Evolutionary conservation across 2,329 filamentous ascomycete genomes (phyloP).

Genomic region (Colletotrichum navitas): DNA sequence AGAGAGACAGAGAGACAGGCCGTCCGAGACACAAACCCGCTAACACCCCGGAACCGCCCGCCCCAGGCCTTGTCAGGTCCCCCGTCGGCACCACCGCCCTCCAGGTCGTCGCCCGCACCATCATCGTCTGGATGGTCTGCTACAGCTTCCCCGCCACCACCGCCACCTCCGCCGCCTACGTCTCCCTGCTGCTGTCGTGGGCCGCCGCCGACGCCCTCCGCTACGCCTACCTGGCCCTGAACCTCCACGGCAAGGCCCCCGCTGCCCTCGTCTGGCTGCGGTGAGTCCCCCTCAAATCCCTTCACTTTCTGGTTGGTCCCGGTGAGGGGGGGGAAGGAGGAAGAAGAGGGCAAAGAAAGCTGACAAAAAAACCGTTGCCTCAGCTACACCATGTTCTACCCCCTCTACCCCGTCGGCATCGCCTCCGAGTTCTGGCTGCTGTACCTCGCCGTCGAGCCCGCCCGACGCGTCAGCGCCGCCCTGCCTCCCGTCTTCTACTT

Average conservation of each 20-base stretch:
- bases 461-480: conserved; percentile 59
- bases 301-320: too few relatives aligned
- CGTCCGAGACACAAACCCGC: background rate
- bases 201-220: conserved; percentile 90
- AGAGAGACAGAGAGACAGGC: background rate
- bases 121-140: conserved; percentile 90
- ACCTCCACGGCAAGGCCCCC: conserved; percentile 74
- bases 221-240: conserved; percentile 89
- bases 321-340: too few relatives aligned
- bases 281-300: conserved; percentile 19
- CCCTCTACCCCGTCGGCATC: conserved; percentile 94
- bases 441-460: conserved; percentile 74
- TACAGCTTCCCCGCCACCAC: conserved; percentile 77
- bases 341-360: background rate
- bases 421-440: conserved; percentile 87
- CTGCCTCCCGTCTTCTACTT: conserved; percentile 71
- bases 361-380: background rate
- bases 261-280: conserved; percentile 80
- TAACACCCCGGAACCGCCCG: background rate
- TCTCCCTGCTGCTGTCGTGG: conserved; percentile 88
- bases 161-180: conserved; percentile 69
- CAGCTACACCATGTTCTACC: conserved; percentile 87
- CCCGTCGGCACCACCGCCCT: conserved; percentile 87
- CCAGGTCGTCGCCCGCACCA: conserved; percentile 88
- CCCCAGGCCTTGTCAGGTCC: conserved; percentile 82